Evolutionary conservation across 257 asterid species (phyloP), one percentile per base, ranked within the genome.

Genomic region (Lithospermum erythrorhizon): DNA sequence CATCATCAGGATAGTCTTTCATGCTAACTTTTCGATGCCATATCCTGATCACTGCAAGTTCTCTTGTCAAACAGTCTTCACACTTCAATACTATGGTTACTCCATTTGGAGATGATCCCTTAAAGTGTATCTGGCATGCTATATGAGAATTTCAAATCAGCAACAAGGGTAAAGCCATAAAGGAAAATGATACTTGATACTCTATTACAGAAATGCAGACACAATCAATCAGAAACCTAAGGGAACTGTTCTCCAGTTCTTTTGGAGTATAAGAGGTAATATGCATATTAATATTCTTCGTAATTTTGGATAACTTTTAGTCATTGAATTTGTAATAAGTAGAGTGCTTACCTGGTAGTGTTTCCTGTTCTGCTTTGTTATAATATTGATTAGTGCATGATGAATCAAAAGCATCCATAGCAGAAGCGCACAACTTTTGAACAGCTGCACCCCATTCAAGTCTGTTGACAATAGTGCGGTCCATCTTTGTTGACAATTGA

Each of bases 381-480:
- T 51, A 67, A 61, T 32, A 16, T 48, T 57, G 65, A 62, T 72
- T 69, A 15, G 74, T 68, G 65, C 77, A 80, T 81, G 76, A 62
- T 61, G 65, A 70, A 77, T 89, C 95, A 58, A 86, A 73, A 72
- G 87, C 75, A 64, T 81, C 95, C 72, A 86, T 68, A 41, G 90
- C 96, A 64, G 87, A 80, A 58, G 82, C 84, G 63, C 95, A 89
- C 52, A 80, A 71, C 70, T 70, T 79, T 68, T 89, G 95, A 73
- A 86, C 82, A 21, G 78, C 75, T 0, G 81, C 79, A 58, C 94
- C 90, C 20, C 95, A 83, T 32, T 88, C 80, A 72, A 89, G 95
- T 73, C 96, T 63, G 68, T 80, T 89, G 63, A 86, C 96, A 57
- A 89, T 89, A 70, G 90, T 82, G 61, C 95, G 80, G 65, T 89